phyloP scores from a whole-genome alignment of 2,329 filamentous ascomycete species.

The Pleurostoma richardsiae region DNA sequence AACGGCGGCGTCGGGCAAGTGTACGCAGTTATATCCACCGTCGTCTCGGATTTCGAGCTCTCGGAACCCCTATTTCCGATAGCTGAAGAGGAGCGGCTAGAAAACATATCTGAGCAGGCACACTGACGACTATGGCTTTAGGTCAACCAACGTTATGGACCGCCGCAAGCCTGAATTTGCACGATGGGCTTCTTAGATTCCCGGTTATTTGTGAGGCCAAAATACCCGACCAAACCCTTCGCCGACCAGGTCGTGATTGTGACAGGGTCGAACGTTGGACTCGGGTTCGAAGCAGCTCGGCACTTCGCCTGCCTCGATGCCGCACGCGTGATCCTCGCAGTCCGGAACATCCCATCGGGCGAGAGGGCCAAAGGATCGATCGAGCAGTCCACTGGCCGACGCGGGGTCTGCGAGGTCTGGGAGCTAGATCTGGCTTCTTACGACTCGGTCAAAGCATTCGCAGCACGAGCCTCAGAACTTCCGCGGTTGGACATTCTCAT shows the following conservation, averaged over 20 bases:
- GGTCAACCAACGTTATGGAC: too few relatives aligned
- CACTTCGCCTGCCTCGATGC: constrained; percentile 33
- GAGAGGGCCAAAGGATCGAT: constrained; percentile 30
- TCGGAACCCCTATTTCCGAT: too few relatives aligned
- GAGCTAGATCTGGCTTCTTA: constrained; percentile 40
- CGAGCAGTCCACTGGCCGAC: constrained; percentile 20
- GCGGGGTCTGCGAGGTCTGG: constrained; percentile 37
- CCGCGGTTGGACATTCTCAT: constrained; percentile 36
- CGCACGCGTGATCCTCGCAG: constrained; percentile 38
- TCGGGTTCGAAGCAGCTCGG: constrained; percentile 30
- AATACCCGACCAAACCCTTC: constrained; percentile 5
- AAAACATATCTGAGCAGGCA: too few relatives aligned
- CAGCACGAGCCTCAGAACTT: constrained; percentile 17
- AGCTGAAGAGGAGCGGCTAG: too few relatives aligned
- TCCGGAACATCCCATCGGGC: constrained; percentile 35
- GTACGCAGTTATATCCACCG: too few relatives aligned
- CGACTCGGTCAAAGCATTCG: constrained; percentile 37
- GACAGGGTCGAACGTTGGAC: constrained; percentile 42
- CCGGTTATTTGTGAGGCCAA: constrained; percentile 6
- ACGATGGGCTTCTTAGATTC: constrained; percentile 6
- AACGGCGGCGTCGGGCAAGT: too few relatives aligned
- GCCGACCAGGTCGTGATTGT: constrained; percentile 24
- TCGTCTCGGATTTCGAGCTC: too few relatives aligned
- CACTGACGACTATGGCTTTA: too few relatives aligned
- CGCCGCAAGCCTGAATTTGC: neutral